These are phyloP conservation scores for Rutstroemia sp. DNA, from an alignment of 2,329 filamentous ascomycete genomes.

Conservation along the genomic window DNA sequence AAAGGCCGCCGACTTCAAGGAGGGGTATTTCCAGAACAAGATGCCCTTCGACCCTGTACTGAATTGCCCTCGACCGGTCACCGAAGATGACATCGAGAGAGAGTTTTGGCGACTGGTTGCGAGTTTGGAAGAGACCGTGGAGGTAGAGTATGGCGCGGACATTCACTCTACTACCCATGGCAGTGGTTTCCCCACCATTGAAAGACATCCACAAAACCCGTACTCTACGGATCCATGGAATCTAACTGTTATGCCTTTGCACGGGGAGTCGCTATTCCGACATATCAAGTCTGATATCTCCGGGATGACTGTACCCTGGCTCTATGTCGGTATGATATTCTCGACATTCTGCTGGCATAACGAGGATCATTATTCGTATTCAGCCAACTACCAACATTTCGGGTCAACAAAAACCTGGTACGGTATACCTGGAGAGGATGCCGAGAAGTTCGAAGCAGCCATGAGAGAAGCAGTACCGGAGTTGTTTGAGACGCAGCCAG, in stretches of 20 bases:
- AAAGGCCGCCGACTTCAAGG: slow-evolving; percentile 91
- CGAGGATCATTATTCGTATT: slow-evolving; percentile 96
- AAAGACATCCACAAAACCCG: slow-evolving; percentile 78
- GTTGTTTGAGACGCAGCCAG: slow-evolving; percentile 92
- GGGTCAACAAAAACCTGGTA: slow-evolving; percentile 99
- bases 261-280: slow-evolving; percentile 86
- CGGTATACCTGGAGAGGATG: slow-evolving; percentile 88
- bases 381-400: slow-evolving; percentile 96
- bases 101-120: slow-evolving; percentile 97
- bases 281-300: slow-evolving; percentile 98
- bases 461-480: slow-evolving; percentile 95
- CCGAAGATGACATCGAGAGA: slow-evolving; percentile 89
- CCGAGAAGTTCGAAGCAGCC: slow-evolving; percentile 88
- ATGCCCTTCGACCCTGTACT: slow-evolving; percentile 81
- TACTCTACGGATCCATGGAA: slow-evolving; percentile 95
- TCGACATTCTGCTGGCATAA: slow-evolving; percentile 99
- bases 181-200: slow-evolving; percentile 90
- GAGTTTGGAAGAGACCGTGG: slow-evolving; percentile 88
- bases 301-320: slow-evolving; percentile 98
- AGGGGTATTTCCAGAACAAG: slow-evolving; percentile 84
- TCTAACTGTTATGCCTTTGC: slow-evolving; percentile 82
- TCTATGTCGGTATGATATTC: slow-evolving; percentile 99
- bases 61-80: slow-evolving; percentile 73
- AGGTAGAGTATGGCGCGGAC: slow-evolving; percentile 96
- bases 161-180: slow-evolving; percentile 98